phyloP scores from a whole-genome alignment of 805 yeast species.

The Metschnikowia santaceciliae region DNA sequence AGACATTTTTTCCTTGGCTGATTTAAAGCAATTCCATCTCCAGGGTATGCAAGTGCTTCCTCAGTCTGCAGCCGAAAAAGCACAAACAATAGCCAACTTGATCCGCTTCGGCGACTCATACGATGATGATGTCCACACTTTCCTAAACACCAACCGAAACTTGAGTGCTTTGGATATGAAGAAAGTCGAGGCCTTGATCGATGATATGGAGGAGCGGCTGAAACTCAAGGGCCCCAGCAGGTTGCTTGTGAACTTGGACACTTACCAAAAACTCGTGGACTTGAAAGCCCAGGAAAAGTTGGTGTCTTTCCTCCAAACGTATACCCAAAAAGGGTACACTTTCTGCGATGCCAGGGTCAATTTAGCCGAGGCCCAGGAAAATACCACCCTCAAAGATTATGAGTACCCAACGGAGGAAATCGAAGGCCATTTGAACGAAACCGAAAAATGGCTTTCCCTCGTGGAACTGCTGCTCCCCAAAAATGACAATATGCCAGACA shows the following conservation, averaged over 20 bases:
- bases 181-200: conserved; percentile 21
- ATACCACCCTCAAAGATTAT: conserved; percentile 19
- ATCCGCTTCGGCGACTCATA: conserved; percentile 25
- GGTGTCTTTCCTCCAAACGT: conserved; percentile 24
- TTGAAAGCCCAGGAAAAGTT: conserved; percentile 25
- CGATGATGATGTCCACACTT: conserved; percentile 16
- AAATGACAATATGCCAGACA: conserved; percentile 2
- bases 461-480: conserved; percentile 16
- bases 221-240: conserved; percentile 21
- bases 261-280: conserved; percentile 21
- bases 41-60: conserved; percentile 28
- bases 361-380: conserved; percentile 19
- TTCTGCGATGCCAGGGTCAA: conserved; percentile 24
- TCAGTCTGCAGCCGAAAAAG: conserved; percentile 30
- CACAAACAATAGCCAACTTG: conserved; percentile 21
- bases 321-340: conserved; percentile 8
- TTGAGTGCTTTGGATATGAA: conserved; percentile 22
- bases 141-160: conserved; percentile 16
- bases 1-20: conserved; percentile 29
- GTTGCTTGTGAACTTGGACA: conserved; percentile 24
- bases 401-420: conserved; percentile 7
- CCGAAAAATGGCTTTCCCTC: conserved; percentile 24
- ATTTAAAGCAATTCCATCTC: conserved; percentile 26
- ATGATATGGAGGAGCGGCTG: conserved; percentile 24
- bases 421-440: conserved; percentile 11